These are phyloP conservation scores for Paspalum vaginatum DNA, from an alignment of 176 grass and related monocot genomes.

Conservation along the genomic window DNA sequence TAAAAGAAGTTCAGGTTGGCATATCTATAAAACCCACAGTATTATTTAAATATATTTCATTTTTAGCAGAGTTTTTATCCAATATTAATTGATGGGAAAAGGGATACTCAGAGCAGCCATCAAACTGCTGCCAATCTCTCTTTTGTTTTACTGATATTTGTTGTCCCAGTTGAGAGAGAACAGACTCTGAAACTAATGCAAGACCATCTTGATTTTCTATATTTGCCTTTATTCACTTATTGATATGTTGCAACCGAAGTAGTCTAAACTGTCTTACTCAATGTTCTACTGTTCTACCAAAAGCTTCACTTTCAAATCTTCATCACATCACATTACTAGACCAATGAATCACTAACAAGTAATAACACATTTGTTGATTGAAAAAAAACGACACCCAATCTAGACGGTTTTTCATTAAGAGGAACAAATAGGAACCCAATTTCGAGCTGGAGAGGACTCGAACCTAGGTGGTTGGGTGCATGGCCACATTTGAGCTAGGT, in stretches of 20 bases:
- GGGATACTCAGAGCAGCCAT: conserved; percentile 2
- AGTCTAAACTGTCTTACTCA: background rate
- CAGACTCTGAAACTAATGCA: background rate
- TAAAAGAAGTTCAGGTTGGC: conserved; percentile 9
- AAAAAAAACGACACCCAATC: too few relatives aligned
- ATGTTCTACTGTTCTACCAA: background rate
- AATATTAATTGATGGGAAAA: conserved; percentile 5
- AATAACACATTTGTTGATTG: background rate
- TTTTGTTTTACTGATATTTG: background rate
- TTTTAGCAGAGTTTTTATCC: conserved; percentile 7
- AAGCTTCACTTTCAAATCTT: conserved; percentile 13
- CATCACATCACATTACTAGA: conserved; percentile 13
- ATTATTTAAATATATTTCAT: conserved; percentile 3
- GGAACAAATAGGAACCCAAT: too few relatives aligned
- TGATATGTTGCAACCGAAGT: conserved; percentile 11
- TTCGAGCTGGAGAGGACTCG: too few relatives aligned
- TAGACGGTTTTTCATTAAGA: too few relatives aligned
- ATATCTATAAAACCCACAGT: background rate
- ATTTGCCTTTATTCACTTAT: background rate
- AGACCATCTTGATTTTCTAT: conserved; percentile 10
- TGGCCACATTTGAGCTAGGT: too few relatives aligned
- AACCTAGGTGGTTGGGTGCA: too few relatives aligned
- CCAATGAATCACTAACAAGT: background rate
- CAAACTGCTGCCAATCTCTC: background rate
- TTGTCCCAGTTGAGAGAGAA: background rate